A percentile compares a stretch with the other conserved stretches of the same genome.
phyloP scores from a whole-genome alignment of 2,329 filamentous ascomycete genomes.

The Aspergillus ibericus region DNA sequence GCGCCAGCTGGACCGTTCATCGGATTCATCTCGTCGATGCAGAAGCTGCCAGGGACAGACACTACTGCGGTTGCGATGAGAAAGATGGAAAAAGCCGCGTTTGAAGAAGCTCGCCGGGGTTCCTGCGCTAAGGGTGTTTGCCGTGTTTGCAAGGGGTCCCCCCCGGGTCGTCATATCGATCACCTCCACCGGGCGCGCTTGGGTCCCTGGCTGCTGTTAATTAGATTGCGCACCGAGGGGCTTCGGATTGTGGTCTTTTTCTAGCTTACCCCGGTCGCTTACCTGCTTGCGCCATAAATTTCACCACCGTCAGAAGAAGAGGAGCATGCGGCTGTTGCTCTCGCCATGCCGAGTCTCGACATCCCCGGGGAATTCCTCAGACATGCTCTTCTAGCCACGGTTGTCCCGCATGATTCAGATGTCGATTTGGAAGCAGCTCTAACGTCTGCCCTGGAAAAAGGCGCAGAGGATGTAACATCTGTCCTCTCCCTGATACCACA shows the following conservation, averaged over 20 bases:
- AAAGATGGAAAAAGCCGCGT: conserved; percentile 26
- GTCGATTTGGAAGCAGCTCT: conserved; percentile 43
- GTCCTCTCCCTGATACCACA: conserved; percentile 52
- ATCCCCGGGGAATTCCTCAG: conserved; percentile 43
- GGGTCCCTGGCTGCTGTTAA: conserved; percentile 2
- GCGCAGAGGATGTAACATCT: conserved; percentile 45
- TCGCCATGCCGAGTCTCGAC: conserved; percentile 37
- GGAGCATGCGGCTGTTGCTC: conserved; percentile 26
- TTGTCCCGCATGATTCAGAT: conserved; percentile 45
- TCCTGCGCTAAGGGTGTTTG: conserved; percentile 25
- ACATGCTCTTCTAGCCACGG: conserved; percentile 45
- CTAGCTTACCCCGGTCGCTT: not conserved
- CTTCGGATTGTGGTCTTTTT: not conserved
- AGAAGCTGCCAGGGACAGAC: conserved; percentile 5
- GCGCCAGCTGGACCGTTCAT: conserved; percentile 62
- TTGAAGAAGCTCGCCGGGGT: conserved; percentile 21
- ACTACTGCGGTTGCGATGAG: conserved; percentile 8
- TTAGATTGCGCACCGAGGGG: not conserved
- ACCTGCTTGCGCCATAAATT: not conserved
- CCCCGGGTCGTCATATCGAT: conserved; percentile 9
- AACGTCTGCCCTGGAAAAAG: conserved; percentile 46
- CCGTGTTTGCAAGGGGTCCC: conserved; percentile 27
- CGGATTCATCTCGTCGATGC: conserved; percentile 30
- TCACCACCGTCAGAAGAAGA: conserved; percentile 1
- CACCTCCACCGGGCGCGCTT: conserved; percentile 9